phyloP scores from a whole-genome alignment of 2,329 filamentous ascomycete species.

The Talaromyces piceae region DNA sequence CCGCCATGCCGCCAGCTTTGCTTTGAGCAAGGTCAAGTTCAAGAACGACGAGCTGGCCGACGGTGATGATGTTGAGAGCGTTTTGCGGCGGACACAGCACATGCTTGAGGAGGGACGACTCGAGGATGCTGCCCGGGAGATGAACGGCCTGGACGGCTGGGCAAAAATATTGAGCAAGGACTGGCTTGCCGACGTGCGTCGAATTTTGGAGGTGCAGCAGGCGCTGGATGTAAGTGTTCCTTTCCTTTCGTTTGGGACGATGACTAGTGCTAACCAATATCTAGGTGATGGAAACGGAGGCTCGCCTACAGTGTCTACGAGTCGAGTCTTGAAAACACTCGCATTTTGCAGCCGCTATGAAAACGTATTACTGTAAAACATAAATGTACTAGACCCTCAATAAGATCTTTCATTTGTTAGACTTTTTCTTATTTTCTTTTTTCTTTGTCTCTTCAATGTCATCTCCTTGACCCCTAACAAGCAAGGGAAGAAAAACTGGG shows the following conservation, averaged over 20 bases:
- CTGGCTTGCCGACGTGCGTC: slow-evolving; percentile 84
- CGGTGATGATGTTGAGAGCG: slow-evolving; percentile 87
- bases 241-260: neutral
- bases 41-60: slow-evolving; percentile 80
- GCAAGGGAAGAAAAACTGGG: neutral
- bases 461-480: no score
- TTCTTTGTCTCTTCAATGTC: neutral
- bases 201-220: slow-evolving; percentile 90
- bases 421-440: neutral
- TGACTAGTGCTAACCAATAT: slow-evolving; percentile 2
- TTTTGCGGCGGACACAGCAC: slow-evolving; percentile 81
- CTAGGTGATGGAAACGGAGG: slow-evolving; percentile 83
- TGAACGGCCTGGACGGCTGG: slow-evolving; percentile 90
- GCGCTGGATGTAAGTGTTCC: slow-evolving; percentile 73
- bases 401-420: slow-evolving; percentile 22
- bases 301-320: slow-evolving; percentile 76
- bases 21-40: slow-evolving; percentile 92
- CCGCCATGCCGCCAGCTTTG: slow-evolving; percentile 81
- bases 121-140: slow-evolving; percentile 84
- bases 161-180: slow-evolving; percentile 90
- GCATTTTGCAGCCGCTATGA: slow-evolving; percentile 7
- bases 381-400: slow-evolving; percentile 35
- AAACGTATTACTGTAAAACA: slow-evolving; percentile 32
- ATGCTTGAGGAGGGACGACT: slow-evolving; percentile 88
- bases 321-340: slow-evolving; percentile 51